Evolutionary conservation across 805 yeast species (phyloP), one percentile per base, ranked within the genome.

Genomic region (Limtongia smithiae): DNA sequence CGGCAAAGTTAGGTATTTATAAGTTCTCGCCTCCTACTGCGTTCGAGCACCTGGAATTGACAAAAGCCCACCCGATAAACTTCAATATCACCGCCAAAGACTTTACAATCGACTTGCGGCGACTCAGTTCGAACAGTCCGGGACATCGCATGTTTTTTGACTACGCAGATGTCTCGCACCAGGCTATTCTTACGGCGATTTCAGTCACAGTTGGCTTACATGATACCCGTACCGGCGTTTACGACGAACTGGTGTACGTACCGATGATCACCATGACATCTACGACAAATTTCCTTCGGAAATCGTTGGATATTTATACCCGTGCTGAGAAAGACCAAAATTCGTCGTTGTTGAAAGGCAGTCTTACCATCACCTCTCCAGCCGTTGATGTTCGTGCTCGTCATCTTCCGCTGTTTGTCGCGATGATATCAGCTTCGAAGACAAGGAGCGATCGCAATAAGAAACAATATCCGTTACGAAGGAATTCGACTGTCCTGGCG

Each of bases 121-220:
- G 74, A 4, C 62, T 70, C 54, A 70, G 66, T 49, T 64, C 74
- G 5, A 55, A 60, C 31, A 65, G 66, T 42, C 70, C 73, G 9
- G 72, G 71, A 1, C 71, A 70, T 58, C 62, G 67, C 53, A 60
- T 71, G 51, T 53, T 62, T 33, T 71, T 67, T 50, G 59, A 60
- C 7, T 53, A 54, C 3, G 60, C 51, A 18, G 72, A 68, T 34
- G 48, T 60, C n/a, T 73, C 74, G 3, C 74, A 71, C 51, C 74
- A 71, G 57, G 65, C 68, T 8, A 60, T 68, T 9, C 50, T 67
- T 39, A 57, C 69, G 11, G 54, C 66, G 2, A 62, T 67, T 14
- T 65, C 72, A 2, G 40, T 68, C 27, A 63, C 63, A 9, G 58
- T 68, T 32, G 72, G 71, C 14, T 37, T 70, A 18, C 65, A 63